phyloP scores from a whole-genome alignment of 2,329 filamentous ascomycete genomes.

The Penicillium sp. region DNA sequence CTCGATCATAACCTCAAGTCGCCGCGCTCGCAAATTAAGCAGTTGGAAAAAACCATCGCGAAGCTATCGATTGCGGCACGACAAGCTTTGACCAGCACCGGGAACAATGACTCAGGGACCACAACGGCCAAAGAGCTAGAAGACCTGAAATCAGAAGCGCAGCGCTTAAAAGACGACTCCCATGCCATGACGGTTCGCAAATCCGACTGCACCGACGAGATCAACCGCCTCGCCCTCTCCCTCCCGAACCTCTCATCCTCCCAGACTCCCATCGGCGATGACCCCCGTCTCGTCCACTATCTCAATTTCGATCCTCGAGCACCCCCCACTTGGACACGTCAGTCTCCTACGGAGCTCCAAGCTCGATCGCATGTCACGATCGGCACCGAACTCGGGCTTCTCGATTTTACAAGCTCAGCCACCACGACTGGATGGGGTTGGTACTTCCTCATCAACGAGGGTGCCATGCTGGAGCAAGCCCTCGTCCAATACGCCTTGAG shows the following conservation, averaged over 20 bases:
- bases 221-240: conserved; percentile 72
- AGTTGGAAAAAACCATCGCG: conserved; percentile 48
- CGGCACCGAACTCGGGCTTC: conserved; percentile 79
- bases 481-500: conserved; percentile 82
- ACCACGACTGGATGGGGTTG: conserved; percentile 93
- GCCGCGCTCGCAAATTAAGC: conserved; percentile 49
- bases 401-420: conserved; percentile 83
- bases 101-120: background rate
- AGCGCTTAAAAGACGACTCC: conserved; percentile 43
- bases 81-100: conserved; percentile 21
- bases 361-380: conserved; percentile 81
- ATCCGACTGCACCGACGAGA: conserved; percentile 57
- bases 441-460: conserved; percentile 95
- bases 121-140: conserved; percentile 30
- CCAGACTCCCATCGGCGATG: conserved; percentile 71
- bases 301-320: conserved; percentile 71
- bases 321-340: conserved; percentile 37
- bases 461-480: conserved; percentile 90
- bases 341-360: conserved; percentile 28
- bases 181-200: conserved; percentile 38
- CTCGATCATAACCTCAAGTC: conserved; percentile 46
- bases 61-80: conserved; percentile 36
- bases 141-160: conserved; percentile 43
- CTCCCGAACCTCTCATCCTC: conserved; percentile 85
- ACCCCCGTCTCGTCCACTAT: conserved; percentile 69